Evolutionary conservation across 352 stramenopile genomes (phyloP).

Genomic region (Paralagenidium karlingii): DNA sequence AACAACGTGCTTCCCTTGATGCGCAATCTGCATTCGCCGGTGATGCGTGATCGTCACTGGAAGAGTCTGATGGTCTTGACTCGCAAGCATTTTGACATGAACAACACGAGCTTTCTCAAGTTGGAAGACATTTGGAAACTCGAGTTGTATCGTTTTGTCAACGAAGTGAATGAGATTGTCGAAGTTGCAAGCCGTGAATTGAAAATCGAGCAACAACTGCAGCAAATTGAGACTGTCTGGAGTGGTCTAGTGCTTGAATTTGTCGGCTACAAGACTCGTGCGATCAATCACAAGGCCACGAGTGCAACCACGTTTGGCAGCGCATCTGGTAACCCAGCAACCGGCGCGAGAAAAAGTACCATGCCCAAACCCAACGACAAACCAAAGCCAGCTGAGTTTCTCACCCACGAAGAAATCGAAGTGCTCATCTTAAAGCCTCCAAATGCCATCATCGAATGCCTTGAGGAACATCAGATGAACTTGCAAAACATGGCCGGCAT

Average conservation of each 20-base stretch:
- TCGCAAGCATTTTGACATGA: slow-evolving; percentile 76
- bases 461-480: slow-evolving; percentile 93
- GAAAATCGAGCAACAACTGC: slow-evolving; percentile 96
- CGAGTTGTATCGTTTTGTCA: slow-evolving; percentile 87
- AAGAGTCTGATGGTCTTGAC: slow-evolving; percentile 79
- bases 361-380: neutral
- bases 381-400: neutral
- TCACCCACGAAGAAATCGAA: slow-evolving; percentile 41
- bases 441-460: slow-evolving; percentile 86
- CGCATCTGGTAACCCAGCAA: slow-evolving; percentile 11
- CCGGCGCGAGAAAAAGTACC: neutral
- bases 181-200: slow-evolving; percentile 93
- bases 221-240: slow-evolving; percentile 86
- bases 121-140: slow-evolving; percentile 89
- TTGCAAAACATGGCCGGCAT: slow-evolving; percentile 94
- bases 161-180: slow-evolving; percentile 90
- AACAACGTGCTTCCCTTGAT: slow-evolving; percentile 82
- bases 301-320: no score
- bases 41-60: slow-evolving; percentile 85
- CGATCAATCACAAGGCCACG: neutral
- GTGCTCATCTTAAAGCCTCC: slow-evolving; percentile 84
- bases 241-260: slow-evolving; percentile 87
- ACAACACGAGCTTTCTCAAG: slow-evolving; percentile 29
- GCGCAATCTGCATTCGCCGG: slow-evolving; percentile 77
- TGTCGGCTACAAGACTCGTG: slow-evolving; percentile 74